These are phyloP conservation scores for Stylonectria norvegica DNA, from an alignment of 2,329 filamentous ascomycete genomes.

Conservation along the genomic window DNA sequence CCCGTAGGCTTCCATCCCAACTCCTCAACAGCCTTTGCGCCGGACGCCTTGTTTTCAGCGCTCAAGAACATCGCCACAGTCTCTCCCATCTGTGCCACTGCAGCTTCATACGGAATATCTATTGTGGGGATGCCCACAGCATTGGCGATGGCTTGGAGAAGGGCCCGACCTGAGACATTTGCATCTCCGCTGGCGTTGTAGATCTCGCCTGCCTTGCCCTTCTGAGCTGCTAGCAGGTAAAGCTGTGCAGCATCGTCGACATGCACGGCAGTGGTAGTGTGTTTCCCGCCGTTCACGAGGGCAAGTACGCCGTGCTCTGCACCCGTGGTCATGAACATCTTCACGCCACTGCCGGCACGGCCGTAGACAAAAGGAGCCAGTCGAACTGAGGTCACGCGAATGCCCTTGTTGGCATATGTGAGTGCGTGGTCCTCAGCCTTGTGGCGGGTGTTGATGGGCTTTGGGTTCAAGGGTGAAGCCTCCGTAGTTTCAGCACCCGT, in stretches of 20 bases:
- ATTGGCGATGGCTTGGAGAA: constrained; percentile 24
- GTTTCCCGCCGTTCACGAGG: constrained; percentile 30
- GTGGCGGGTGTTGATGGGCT: constrained; percentile 25
- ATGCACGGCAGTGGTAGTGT: constrained; percentile 33
- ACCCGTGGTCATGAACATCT: constrained; percentile 31
- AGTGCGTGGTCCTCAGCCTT: constrained; percentile 30
- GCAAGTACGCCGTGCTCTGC: constrained; percentile 26
- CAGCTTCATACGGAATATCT: constrained; percentile 26
- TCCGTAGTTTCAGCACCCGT: constrained; percentile 29
- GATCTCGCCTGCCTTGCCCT: constrained; percentile 29
- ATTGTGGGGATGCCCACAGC: constrained; percentile 21
- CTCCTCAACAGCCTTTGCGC: constrained; percentile 35
- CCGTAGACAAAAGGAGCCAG: constrained; percentile 45
- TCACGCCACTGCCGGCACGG: constrained; percentile 36
- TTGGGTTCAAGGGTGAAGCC: constrained; percentile 16
- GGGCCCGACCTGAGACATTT: constrained; percentile 29
- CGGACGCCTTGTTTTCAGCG: constrained; percentile 32
- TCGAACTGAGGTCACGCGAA: constrained; percentile 36
- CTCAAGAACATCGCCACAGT: constrained; percentile 34
- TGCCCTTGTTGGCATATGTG: constrained; percentile 24
- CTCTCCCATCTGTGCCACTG: constrained; percentile 21
- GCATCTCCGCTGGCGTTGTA: constrained; percentile 35
- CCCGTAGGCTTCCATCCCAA: constrained; percentile 38
- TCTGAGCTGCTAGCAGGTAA: constrained; percentile 37
- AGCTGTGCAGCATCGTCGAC: constrained; percentile 42